These are phyloP conservation scores for Umbelopsis sp. DNA, from an alignment of 192 early-diverging fungal genomes.

Conservation along the genomic window DNA sequence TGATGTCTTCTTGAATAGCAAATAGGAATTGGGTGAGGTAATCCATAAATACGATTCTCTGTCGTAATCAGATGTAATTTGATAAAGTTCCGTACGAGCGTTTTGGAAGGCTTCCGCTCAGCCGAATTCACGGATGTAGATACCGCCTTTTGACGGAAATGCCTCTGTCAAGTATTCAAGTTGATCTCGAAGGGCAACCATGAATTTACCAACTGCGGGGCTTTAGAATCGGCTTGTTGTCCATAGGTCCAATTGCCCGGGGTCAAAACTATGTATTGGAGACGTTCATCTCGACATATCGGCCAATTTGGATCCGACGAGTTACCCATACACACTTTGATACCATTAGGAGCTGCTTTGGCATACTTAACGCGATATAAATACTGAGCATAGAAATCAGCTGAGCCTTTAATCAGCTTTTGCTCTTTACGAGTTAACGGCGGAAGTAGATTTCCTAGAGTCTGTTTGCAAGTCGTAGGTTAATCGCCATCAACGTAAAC, in stretches of 20 bases:
- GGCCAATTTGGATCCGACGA: neutral
- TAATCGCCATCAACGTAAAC: conserved; percentile 7
- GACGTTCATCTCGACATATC: neutral
- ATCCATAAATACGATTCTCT: conserved; percentile 2
- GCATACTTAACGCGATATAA: neutral
- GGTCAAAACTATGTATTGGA: neutral
- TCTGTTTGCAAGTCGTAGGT: neutral
- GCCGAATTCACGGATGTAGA: neutral
- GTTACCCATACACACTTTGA: neutral
- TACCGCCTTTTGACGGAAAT: neutral
- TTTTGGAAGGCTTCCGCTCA: conserved; percentile 2
- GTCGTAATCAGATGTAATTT: conserved; percentile 3
- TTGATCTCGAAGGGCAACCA: conserved; percentile 7
- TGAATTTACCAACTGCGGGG: neutral
- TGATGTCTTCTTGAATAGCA: neutral
- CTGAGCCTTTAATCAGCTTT: conserved; percentile 3
- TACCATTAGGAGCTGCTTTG: conserved; percentile 7
- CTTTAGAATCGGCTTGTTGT: neutral
- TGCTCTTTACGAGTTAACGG: neutral
- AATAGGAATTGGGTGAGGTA: neutral
- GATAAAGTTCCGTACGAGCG: neutral
- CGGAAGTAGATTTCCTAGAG: neutral
- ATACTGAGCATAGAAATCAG: conserved; percentile 6
- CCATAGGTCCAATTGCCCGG: neutral
- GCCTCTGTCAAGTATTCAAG: conserved; percentile 4